Conservation (phyloP, 345 rosid species). For the Punica granatum region DNA sequence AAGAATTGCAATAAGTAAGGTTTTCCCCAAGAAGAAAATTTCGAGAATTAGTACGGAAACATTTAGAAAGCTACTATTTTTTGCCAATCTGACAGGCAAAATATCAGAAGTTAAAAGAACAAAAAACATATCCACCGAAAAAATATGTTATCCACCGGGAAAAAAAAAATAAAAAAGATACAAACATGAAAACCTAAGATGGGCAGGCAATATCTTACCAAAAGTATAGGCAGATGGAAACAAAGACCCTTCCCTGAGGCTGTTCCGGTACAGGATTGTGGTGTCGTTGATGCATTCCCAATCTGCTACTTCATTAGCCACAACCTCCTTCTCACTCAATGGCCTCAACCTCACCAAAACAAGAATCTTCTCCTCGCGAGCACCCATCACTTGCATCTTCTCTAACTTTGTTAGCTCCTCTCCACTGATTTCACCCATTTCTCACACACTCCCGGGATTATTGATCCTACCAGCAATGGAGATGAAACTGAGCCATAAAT, state of each 20-base stretch:
- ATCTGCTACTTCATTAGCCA: conserved; percentile 67
- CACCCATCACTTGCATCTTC: conserved; percentile 49
- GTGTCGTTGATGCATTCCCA: conserved; percentile 96
- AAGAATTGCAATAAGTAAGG: conserved; percentile 6
- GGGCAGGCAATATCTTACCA: conserved; percentile 38
- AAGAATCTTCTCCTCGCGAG: conserved; percentile 81
- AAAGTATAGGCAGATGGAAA: conserved; percentile 86
- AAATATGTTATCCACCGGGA: too few relatives aligned
- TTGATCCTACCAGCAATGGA: conserved; percentile 15
- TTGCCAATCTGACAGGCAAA: neutral
- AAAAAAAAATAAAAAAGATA: neutral
- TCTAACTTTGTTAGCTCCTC: conserved; percentile 68
- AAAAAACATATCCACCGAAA: too few relatives aligned
- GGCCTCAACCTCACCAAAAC: conserved; percentile 95
- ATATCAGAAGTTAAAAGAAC: neutral
- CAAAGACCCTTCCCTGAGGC: conserved; percentile 88
- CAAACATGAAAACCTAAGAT: neutral
- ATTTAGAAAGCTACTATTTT: too few relatives aligned
- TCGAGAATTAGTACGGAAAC: neutral
- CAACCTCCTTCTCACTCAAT: conserved; percentile 75
- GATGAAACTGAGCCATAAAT: conserved; percentile 17
- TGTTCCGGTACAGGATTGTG: conserved; percentile 79
- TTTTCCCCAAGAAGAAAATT: neutral
- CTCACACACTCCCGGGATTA: conserved; percentile 16
- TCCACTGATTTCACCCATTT: conserved; percentile 76